Conservation (phyloP, 2,329 filamentous ascomycete species). For the Colletotrichum zoysiae region DNA sequence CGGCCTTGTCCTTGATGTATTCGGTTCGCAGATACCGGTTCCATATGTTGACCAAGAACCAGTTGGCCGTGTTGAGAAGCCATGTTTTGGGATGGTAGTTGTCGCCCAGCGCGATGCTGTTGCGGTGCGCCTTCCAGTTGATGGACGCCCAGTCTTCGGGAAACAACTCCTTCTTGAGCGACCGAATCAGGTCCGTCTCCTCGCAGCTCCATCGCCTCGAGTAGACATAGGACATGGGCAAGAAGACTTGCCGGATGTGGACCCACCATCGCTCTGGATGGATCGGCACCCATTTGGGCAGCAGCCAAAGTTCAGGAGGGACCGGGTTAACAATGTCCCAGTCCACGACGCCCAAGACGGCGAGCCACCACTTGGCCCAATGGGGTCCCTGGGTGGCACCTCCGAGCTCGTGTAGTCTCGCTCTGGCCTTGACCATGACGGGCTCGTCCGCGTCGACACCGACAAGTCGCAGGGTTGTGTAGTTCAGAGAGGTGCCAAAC, state of each 20-base stretch:
- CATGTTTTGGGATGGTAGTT: slow-evolving; percentile 95
- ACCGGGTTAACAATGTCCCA: slow-evolving; percentile 97
- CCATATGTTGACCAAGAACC: slow-evolving; percentile 83
- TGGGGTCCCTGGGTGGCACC: slow-evolving; percentile 88
- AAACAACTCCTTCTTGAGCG: slow-evolving; percentile 85
- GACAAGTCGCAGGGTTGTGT: slow-evolving; percentile 82
- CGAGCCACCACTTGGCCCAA: slow-evolving; percentile 98
- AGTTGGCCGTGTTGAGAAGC: slow-evolving; percentile 84
- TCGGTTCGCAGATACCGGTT: slow-evolving; percentile 80
- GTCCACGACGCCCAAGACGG: slow-evolving; percentile 81
- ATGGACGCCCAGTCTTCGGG: slow-evolving; percentile 82
- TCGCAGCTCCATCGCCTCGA: slow-evolving; percentile 85
- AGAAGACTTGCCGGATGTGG: slow-evolving; percentile 95
- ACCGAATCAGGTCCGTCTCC: slow-evolving; percentile 78
- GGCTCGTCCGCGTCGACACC: slow-evolving; percentile 88
- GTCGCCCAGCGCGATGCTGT: slow-evolving; percentile 82
- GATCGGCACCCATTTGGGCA: slow-evolving; percentile 91
- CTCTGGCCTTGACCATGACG: slow-evolving; percentile 86
- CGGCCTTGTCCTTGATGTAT: slow-evolving; percentile 76
- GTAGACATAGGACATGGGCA: slow-evolving; percentile 92
- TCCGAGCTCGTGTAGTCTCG: slow-evolving; percentile 84
- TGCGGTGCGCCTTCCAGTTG: slow-evolving; percentile 81
- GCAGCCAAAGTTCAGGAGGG: slow-evolving; percentile 91
- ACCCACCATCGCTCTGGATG: slow-evolving; percentile 98
- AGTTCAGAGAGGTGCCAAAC: slow-evolving; percentile 92